Evolutionary conservation across 1,139 yeast genomes (phyloP), one percentile per base, ranked within the genome.

Genomic region (Suhomyces ambrosiae): DNA sequence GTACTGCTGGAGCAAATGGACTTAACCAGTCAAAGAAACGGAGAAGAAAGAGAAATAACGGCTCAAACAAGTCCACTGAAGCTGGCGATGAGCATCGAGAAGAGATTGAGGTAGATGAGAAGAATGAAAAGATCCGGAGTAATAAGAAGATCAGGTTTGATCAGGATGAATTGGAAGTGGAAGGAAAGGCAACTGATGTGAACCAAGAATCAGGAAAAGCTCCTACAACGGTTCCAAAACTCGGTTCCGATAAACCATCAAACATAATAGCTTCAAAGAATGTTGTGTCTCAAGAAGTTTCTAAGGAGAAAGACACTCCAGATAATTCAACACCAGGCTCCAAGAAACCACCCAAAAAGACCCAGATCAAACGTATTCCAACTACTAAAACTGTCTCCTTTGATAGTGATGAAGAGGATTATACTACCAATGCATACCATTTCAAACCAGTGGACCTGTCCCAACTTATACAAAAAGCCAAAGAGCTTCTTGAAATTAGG

Each of bases 401-500:
- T 16, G 68, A 61, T 17, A 68, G 64, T 11, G 67, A 56, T 16
- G 63, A 52, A n/a, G 59, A 49, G 28, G 52, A 38, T 32, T 40
- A 38, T 32, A 44, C 47, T 35, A 31, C 37, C 14, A 43, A 40
- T 15, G 34, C 47, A 37, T 40, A 38, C 42, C 33, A 47, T 41
- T 8, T 37, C 6, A 31, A 42, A 19, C 26, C 32, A 8, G 35
- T 31, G 3, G 44, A 54, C 15, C 33, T 44, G 9, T 33, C 38
- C 3, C 57, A 60, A 22, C 50, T 80, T 23, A 54, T 60, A 26
- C 50, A 59, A n/a, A 69, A 63, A 38, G 80, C 90, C 0, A 47
- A 49, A 14, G 61, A 63, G 9, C 67, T 87, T 11, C 60, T 79
- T 5, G 63, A 68, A 31, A 60, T 73, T 2, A 68, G 96, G 42